phyloP scores from a whole-genome alignment of 345 rosid species.

The Syzygium grande region DNA sequence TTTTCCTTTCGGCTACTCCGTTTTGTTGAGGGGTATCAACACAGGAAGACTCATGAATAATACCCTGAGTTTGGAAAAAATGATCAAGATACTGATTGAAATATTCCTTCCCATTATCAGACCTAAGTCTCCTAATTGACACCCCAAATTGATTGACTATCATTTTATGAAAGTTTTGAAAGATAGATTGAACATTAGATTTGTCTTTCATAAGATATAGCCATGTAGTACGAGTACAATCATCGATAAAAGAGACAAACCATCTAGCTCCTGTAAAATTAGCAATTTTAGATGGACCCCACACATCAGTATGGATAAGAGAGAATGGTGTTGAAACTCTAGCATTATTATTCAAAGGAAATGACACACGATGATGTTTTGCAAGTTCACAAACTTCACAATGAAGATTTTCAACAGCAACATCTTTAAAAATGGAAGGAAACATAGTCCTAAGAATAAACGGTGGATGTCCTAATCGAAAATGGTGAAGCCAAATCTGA shows the following conservation, averaged over 20 bases:
- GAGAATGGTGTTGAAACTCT: background rate
- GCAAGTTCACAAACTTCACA: background rate
- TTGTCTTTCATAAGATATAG: background rate
- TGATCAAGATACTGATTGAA: background rate
- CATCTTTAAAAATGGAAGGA: background rate
- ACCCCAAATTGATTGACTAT: background rate
- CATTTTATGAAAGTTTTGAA: background rate
- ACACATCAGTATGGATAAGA: background rate
- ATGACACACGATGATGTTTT: background rate
- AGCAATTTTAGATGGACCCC: background rate
- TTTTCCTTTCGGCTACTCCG: background rate
- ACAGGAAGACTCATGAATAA: background rate
- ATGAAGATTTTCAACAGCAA: background rate
- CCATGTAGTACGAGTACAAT: background rate
- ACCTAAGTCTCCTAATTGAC: background rate
- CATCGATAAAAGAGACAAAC: background rate
- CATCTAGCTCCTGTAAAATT: background rate
- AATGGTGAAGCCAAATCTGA: background rate
- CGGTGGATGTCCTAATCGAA: background rate
- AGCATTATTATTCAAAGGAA: background rate
- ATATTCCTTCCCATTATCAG: background rate
- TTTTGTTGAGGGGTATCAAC: background rate
- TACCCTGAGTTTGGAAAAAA: background rate
- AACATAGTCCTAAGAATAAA: background rate
- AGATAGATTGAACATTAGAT: background rate